A percentile compares a stretch with the other conserved stretches of the same genome.
Conservation (phyloP, 1,284 basidiomycete species). For the Irpex sp. region DNA sequence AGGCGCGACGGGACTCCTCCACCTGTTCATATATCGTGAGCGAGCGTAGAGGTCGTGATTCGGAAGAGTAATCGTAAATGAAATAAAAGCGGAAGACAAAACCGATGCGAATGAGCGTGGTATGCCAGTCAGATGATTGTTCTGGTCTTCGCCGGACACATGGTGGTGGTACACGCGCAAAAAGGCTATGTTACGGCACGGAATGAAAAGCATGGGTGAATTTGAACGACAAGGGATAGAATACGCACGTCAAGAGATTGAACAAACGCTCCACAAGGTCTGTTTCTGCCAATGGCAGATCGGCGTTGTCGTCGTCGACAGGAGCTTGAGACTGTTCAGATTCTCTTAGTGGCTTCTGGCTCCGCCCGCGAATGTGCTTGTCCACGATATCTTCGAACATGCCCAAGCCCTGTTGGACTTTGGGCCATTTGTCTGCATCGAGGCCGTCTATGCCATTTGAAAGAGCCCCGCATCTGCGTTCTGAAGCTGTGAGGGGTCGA, state of each 20-base stretch:
- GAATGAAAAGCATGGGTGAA: not conserved
- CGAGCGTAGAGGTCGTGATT: not conserved
- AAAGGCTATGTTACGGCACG: not conserved
- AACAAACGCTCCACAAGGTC: constrained; percentile 57
- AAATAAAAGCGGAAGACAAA: constrained; percentile 7
- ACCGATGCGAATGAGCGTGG: not conserved
- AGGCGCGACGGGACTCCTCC: constrained; percentile 5
- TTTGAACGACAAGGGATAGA: constrained; percentile 8
- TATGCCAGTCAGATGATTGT: not conserved
- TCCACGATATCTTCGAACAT: constrained; percentile 40
- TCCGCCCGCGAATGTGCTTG: constrained; percentile 11
- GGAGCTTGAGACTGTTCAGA: not conserved
- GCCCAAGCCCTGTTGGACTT: constrained; percentile 57
- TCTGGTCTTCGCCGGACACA: not conserved
- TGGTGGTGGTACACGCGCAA: not conserved
- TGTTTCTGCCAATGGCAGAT: constrained; percentile 31
- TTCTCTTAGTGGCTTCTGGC: constrained; percentile 18
- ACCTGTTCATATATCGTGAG: constrained; percentile 3
- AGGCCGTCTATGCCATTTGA: constrained; percentile 70
- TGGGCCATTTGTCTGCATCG: constrained; percentile 63
- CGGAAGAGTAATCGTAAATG: constrained; percentile 7
- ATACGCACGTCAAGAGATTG: constrained; percentile 59
- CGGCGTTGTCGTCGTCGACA: not conserved
- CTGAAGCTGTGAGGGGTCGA: constrained; percentile 44
- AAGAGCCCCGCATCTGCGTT: constrained; percentile 52